Percentiles rank a stretch among this genome's conserved stretches.
phyloP scores from a whole-genome alignment of 148 eudicot genomes.

The Chenopodium quinoa region DNA sequence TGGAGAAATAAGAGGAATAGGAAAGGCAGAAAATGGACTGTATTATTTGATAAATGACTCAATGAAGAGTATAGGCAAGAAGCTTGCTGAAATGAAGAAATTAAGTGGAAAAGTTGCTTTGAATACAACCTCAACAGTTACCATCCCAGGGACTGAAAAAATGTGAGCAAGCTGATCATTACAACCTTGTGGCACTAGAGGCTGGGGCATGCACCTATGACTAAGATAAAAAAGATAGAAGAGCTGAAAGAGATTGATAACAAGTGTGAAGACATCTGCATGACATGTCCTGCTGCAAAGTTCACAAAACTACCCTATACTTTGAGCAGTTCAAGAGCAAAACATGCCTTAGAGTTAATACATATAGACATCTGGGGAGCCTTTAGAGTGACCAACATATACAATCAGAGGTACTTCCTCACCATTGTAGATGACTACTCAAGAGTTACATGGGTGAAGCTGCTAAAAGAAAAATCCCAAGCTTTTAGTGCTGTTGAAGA shows the following conservation, averaged over 20 bases:
- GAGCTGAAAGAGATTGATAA: background rate
- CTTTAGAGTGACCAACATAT: background rate
- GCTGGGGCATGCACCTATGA: background rate
- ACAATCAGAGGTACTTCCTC: background rate
- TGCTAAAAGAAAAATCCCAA: too few relatives aligned
- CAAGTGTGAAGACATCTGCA: background rate
- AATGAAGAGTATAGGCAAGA: too few relatives aligned
- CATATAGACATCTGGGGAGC: constrained; percentile 12
- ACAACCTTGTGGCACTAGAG: background rate
- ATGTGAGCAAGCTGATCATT: too few relatives aligned
- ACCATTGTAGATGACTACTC: background rate
- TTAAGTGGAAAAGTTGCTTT: too few relatives aligned
- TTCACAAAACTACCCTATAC: background rate
- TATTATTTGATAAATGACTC: background rate
- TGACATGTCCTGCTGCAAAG: background rate
- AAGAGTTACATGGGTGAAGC: background rate
- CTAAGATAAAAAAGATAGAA: background rate
- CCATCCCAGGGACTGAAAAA: too few relatives aligned
- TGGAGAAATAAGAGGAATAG: background rate
- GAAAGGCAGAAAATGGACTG: background rate
- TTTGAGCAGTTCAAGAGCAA: background rate
- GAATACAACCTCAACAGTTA: too few relatives aligned
- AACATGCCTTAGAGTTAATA: background rate
- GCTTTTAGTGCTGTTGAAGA: too few relatives aligned
- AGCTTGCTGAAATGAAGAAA: too few relatives aligned